Evolutionary conservation across 495 filamentous ascomycete species (phyloP).

Genomic region (Aspergillus wentii): DNA sequence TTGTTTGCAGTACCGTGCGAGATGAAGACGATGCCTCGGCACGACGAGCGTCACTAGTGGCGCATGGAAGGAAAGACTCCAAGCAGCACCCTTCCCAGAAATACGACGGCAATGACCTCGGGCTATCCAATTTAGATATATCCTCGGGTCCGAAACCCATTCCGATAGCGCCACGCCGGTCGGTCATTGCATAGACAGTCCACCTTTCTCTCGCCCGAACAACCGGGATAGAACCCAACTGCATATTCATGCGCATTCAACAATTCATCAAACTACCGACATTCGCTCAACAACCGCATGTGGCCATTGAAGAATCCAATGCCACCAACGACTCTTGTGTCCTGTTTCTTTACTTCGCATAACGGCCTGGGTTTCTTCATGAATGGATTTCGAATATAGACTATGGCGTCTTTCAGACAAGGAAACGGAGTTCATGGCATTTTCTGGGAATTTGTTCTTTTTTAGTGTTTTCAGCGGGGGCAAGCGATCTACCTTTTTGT

Average conservation of each 20-base stretch:
- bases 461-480: constrained; percentile 17
- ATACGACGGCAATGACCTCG: constrained; percentile 29
- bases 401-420: constrained; percentile 32
- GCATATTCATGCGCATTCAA: constrained; percentile 10
- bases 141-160: constrained; percentile 40
- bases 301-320: too few relatives aligned
- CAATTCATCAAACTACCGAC: constrained; percentile 9
- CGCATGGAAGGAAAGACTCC: constrained; percentile 11
- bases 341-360: constrained; percentile 6
- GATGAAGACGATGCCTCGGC: constrained; percentile 23
- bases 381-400: constrained; percentile 30
- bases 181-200: constrained; percentile 32
- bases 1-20: constrained; percentile 37
- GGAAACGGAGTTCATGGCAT: constrained; percentile 25
- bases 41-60: constrained; percentile 19
- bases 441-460: constrained; percentile 3
- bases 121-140: constrained; percentile 32
- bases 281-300: too few relatives aligned
- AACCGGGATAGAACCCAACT: constrained; percentile 17
- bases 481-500: constrained; percentile 8
- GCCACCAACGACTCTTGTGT: constrained; percentile 6
- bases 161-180: constrained; percentile 35
- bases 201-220: neutral
- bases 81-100: constrained; percentile 18
- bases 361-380: constrained; percentile 10